Evolutionary conservation across 306 rosid genomes (phyloP).

Genomic region (Arachis hypogaea): DNA sequence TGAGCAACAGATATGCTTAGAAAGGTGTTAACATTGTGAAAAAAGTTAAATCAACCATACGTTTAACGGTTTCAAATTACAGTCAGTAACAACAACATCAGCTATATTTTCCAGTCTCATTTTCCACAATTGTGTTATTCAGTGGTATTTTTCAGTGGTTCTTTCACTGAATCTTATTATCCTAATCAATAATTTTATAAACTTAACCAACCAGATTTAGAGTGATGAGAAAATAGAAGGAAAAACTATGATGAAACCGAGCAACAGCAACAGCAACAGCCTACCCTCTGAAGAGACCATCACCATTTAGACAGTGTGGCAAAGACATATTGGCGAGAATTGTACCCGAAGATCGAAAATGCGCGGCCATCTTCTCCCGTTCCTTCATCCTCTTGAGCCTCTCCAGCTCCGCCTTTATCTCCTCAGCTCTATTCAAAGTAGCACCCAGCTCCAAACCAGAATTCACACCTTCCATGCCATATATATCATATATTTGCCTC

Average conservation of each 20-base stretch:
- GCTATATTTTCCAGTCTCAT: not conserved
- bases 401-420: conserved; percentile 83
- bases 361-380: conserved; percentile 59
- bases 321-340: conserved; percentile 76
- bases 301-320: conserved; percentile 68
- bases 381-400: conserved; percentile 67
- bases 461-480: conserved; percentile 91
- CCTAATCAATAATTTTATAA: conserved; percentile 15
- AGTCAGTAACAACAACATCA: not conserved
- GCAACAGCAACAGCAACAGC: not conserved
- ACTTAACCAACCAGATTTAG: not conserved
- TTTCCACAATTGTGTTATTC: not conserved
- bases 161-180: not conserved
- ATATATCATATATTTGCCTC: conserved; percentile 85
- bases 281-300: conserved; percentile 84
- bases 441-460: conserved; percentile 93
- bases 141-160: not conserved
- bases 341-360: conserved; percentile 79
- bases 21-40: not conserved
- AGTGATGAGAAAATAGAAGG: not conserved
- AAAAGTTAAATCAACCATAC: too few relatives aligned
- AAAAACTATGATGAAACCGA: conserved; percentile 32
- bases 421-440: conserved; percentile 71
- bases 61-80: too few relatives aligned
- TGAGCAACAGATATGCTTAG: conserved; percentile 5